These are phyloP conservation scores for Omphalotus guepiniiformis DNA, from an alignment of 768 basidiomycete genomes.

Conservation along the genomic window DNA sequence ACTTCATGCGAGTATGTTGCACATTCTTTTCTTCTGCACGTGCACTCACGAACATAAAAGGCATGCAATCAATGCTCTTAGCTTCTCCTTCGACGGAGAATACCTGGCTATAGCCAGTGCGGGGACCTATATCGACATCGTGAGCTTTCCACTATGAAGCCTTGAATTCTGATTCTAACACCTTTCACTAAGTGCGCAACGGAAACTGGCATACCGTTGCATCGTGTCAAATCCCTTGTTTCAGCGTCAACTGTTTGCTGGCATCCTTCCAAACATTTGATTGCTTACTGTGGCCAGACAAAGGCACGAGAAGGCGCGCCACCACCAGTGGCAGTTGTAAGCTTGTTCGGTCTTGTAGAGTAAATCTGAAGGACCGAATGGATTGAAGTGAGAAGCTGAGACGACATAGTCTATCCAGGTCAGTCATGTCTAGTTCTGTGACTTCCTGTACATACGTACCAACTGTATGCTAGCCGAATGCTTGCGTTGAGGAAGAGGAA, in stretches of 20 bases:
- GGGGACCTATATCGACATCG: constrained; percentile 75
- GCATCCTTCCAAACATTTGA: constrained; percentile 80
- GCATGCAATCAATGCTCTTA: constrained; percentile 65
- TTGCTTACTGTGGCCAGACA: constrained; percentile 79
- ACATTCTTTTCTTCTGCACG: background rate
- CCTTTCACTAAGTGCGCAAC: constrained; percentile 58
- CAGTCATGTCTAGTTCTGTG: too few species aligned
- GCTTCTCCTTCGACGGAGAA: constrained; percentile 83
- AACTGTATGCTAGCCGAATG: too few species aligned
- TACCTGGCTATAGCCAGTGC: constrained; percentile 73
- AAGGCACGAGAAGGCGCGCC: constrained; percentile 61
- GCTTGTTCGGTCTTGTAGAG: constrained; percentile 56
- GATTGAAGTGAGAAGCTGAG: too few species aligned
- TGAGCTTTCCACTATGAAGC: constrained; percentile 31
- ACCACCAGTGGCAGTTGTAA: constrained; percentile 62
- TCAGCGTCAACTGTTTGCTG: constrained; percentile 74
- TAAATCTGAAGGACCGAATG: too few species aligned
- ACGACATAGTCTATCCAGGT: too few species aligned
- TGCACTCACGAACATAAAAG: constrained; percentile 30
- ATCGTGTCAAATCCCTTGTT: constrained; percentile 70
- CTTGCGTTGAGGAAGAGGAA: too few species aligned
- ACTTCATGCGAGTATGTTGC: constrained; percentile 72
- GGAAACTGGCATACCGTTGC: constrained; percentile 69
- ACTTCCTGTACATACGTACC: too few species aligned
- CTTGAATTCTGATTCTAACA: constrained; percentile 1